Conservation (phyloP, 73 alveolate species). For the Tetrahymena borealis region DNA sequence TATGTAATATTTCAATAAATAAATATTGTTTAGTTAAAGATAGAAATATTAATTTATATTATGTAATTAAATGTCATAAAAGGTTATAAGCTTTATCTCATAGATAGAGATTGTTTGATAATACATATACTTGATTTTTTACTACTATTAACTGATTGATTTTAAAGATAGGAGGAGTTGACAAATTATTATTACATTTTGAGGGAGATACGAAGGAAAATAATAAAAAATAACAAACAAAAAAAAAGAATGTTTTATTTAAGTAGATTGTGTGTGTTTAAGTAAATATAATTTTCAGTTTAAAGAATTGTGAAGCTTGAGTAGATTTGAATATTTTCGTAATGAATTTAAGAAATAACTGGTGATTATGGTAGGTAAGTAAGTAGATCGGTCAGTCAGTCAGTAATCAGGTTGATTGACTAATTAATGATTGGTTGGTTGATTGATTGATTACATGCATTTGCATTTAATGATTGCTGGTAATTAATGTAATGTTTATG, state of each 20-base stretch:
- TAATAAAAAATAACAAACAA: not conserved
- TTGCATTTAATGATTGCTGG: not conserved
- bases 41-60: too few relatives aligned
- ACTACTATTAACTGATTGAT: too few relatives aligned
- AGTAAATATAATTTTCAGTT: not conserved
- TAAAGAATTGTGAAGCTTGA: too few relatives aligned
- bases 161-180: not conserved
- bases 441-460: not conserved
- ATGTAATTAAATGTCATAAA: too few relatives aligned
- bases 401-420: not conserved
- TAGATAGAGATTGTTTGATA: too few relatives aligned
- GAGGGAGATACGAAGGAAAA: slow-evolving; percentile 4
- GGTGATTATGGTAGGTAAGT: not conserved
- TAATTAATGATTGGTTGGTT: not conserved
- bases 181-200: not conserved
- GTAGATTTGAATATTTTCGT: too few relatives aligned
- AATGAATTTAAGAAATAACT: not conserved
- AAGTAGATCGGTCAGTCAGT: not conserved
- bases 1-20: too few relatives aligned
- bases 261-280: not conserved
- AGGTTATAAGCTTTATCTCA: too few relatives aligned
- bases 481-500: too few relatives aligned
- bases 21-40: too few relatives aligned
- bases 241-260: not conserved
- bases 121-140: too few relatives aligned